Evolutionary conservation across 768 basidiomycete genomes (phyloP).

Genomic region (Boletus speciosus): DNA sequence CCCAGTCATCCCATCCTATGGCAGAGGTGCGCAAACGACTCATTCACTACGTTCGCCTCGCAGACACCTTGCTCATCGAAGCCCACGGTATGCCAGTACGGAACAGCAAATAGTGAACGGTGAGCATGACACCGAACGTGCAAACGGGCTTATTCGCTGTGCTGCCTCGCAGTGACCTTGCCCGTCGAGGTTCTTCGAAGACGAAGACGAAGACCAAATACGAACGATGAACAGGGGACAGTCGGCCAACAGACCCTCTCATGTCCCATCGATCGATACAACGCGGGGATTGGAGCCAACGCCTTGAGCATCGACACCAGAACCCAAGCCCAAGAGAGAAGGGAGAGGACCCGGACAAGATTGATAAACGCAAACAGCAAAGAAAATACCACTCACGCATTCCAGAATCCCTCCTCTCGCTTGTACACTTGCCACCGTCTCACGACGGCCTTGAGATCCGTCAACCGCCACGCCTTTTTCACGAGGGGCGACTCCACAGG

Average conservation of each 20-base stretch:
- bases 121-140: slow-evolving; percentile 14
- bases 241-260: slow-evolving; percentile 9
- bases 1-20: not conserved
- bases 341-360: slow-evolving; percentile 1
- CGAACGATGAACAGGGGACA: slow-evolving; percentile 12
- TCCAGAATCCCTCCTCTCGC: slow-evolving; percentile 63
- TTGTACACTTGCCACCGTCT: slow-evolving; percentile 55
- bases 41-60: slow-evolving; percentile 18
- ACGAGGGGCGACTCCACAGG: slow-evolving; percentile 40
- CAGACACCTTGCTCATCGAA: slow-evolving; percentile 12
- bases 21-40: slow-evolving; percentile 1
- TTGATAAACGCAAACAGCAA: not conserved
- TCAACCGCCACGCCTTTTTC: slow-evolving; percentile 47
- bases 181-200: slow-evolving; percentile 10
- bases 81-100: not conserved
- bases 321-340: not conserved
- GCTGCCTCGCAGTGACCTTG: slow-evolving; percentile 20
- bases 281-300: slow-evolving; percentile 1
- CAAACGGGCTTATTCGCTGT: slow-evolving; percentile 2
- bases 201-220: not conserved
- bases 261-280: slow-evolving; percentile 13
- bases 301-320: not conserved
- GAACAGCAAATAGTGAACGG: not conserved
- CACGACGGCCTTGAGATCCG: slow-evolving; percentile 47
- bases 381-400: slow-evolving; percentile 42